These are phyloP conservation scores for Chaetomiaceae sp. DNA, from an alignment of 2,329 filamentous ascomycete species.

Conservation along the genomic window DNA sequence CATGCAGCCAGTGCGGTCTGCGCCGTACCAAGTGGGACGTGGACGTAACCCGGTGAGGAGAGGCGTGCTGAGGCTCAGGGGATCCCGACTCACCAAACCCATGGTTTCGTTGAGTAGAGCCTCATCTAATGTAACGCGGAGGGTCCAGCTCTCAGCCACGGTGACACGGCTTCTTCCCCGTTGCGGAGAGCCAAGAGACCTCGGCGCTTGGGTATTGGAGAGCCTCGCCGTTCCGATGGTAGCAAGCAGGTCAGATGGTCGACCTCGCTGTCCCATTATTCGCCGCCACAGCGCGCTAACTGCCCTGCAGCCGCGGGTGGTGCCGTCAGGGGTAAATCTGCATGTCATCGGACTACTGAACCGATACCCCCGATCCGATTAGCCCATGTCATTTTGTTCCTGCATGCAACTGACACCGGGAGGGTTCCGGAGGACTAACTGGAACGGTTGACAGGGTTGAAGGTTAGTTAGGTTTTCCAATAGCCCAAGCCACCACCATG, in stretches of 20 bases:
- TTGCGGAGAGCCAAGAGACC: conserved; percentile 8
- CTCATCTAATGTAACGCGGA: neutral
- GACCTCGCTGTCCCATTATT: neutral
- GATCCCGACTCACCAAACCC: neutral
- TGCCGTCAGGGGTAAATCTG: conserved; percentile 2
- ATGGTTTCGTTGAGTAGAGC: conserved; percentile 6
- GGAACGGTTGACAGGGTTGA: neutral
- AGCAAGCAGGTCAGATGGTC: neutral
- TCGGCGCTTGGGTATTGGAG: neutral
- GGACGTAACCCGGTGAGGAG: neutral
- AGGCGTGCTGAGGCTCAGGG: neutral
- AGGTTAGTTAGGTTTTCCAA: neutral
- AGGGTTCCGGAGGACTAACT: too few relatives aligned
- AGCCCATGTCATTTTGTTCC: conserved; percentile 2
- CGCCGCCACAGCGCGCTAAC: neutral
- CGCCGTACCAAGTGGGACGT: neutral
- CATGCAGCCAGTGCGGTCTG: conserved; percentile 11
- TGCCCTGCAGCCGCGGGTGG: conserved; percentile 4
- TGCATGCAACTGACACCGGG: too few relatives aligned
- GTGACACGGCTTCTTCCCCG: neutral
- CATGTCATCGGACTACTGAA: conserved; percentile 1
- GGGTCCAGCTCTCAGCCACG: neutral
- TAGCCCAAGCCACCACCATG: conserved; percentile 3
- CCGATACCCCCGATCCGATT: neutral
- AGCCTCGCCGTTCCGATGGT: conserved; percentile 1